Evolutionary conservation across 2,329 filamentous ascomycete genomes (phyloP).

Genomic region (Colletotrichum sp.): DNA sequence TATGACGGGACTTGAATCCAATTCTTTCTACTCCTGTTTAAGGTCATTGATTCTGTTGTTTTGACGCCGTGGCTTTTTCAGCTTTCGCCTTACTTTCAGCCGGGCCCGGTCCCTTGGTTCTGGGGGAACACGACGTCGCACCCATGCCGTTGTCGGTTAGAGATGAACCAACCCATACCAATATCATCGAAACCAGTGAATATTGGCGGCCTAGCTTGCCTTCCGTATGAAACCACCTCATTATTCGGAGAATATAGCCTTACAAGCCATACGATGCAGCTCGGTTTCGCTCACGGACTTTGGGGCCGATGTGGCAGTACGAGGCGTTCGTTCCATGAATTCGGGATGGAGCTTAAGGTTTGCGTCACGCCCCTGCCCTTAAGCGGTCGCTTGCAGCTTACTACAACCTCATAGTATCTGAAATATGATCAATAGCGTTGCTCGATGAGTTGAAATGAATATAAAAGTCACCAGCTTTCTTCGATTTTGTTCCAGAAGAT

Average conservation of each 20-base stretch:
- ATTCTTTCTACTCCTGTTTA: background rate
- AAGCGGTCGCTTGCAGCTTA: background rate
- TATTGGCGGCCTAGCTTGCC: background rate
- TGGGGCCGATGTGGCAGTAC: background rate
- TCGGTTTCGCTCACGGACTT: background rate
- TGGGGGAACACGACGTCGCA: background rate
- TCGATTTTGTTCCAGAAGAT: background rate
- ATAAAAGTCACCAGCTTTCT: background rate
- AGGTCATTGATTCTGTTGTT: background rate
- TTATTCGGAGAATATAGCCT: background rate
- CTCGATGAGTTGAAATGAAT: background rate
- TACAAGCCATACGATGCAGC: background rate
- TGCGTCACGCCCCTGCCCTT: background rate
- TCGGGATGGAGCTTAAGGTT: background rate
- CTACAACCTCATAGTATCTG: background rate
- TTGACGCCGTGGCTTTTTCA: background rate
- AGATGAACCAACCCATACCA: background rate
- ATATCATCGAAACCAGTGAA: background rate
- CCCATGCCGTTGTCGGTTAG: background rate
- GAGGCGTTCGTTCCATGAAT: background rate
- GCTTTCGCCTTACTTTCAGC: background rate
- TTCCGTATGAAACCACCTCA: background rate
- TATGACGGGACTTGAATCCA: background rate
- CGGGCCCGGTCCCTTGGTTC: background rate
- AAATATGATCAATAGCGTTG: rapidly evolving